Base-by-base conservation (phyloP, 2,329 filamentous ascomycete species). In the Apiospora aurea region DNA sequence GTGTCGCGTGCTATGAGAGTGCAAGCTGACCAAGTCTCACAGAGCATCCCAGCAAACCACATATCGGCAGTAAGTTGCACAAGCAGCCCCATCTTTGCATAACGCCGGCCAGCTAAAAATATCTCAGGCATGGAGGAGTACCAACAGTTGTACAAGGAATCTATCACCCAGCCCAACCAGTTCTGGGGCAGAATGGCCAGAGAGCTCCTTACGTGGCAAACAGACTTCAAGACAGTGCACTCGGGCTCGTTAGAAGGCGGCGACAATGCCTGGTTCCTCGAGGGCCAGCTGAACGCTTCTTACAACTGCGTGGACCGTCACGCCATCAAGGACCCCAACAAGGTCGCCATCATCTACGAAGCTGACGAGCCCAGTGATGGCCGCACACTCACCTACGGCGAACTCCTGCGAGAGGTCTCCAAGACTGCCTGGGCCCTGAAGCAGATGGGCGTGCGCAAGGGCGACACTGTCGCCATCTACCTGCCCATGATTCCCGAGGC, bases 401-500 rank as follows among this genome's bases (percentile, higher is more conserved):
- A 99, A 88, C 92, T 99, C 70, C 90, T 98, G 74, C 92, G 95
- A 75, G 91, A 99, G 83, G 96, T 99, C 69, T 98, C 93, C 79
- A 93, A 90, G 83, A 91, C 94, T 21, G 93, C 96, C 64, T 94
- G 94, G 86, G 92, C 93, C 34, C 89, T 99, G 77, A 97, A 95
- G 88, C 90, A 96, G 85, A 96, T 97, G 90, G 96, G 96, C 75
- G 96, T 99, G 73, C 91, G 93, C 86, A 98, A 98, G 88, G 96
- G 96, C 71, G 96, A 99, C 84, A 97, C 95, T 5, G 95, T 99
- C 72, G 96, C 95, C 75, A 93, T 99, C 76, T 99, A 99, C 87
- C 86, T 99, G 75, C 96, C 96, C 82, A 99, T 99, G 96, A 97
- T 99, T 83, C 96, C 96, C 71, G 96, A 99, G 84, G 96, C 96